These are phyloP conservation scores for Sicyos edulis DNA, from an alignment of 306 rosid genomes.

Conservation along the genomic window DNA sequence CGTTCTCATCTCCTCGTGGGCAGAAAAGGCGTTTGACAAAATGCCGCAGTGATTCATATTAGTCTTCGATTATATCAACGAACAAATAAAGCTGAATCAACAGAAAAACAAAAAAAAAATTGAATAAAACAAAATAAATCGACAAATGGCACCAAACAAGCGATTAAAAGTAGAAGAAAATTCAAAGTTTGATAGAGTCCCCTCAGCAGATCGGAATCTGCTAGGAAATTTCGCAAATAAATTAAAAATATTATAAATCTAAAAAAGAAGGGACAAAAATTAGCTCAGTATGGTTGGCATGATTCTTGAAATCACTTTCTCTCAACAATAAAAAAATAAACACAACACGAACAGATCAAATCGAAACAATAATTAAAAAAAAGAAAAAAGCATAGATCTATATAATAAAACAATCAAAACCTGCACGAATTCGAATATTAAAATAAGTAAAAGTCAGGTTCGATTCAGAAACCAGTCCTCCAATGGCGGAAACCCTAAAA, in stretches of 20 bases:
- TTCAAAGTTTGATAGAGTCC: slow-evolving; percentile 15
- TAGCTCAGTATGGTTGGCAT: neutral
- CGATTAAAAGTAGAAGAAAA: slow-evolving; percentile 17
- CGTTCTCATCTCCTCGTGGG: slow-evolving; percentile 48
- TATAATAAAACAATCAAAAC: neutral
- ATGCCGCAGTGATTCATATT: slow-evolving; percentile 63
- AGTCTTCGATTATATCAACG: slow-evolving; percentile 12
- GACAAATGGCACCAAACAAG: slow-evolving; percentile 18
- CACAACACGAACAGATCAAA: neutral
- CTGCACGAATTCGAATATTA: neutral
- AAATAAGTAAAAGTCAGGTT: neutral
- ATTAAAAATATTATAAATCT: neutral
- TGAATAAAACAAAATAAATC: neutral
- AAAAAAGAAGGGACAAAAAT: slow-evolving; percentile 2
- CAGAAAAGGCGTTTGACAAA: slow-evolving; percentile 61
- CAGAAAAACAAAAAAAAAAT: neutral
- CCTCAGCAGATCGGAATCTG: slow-evolving; percentile 20
- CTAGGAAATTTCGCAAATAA: slow-evolving; percentile 8
- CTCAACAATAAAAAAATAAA: neutral
- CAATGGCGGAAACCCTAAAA: neutral
- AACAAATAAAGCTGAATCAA: slow-evolving; percentile 12
- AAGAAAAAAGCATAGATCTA: neutral
- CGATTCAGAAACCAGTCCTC: neutral
- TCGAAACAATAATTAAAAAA: neutral
- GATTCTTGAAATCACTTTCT: neutral